phyloP scores from a whole-genome alignment of 2,329 filamentous ascomycete genomes.

The Aspergillus sergii region DNA sequence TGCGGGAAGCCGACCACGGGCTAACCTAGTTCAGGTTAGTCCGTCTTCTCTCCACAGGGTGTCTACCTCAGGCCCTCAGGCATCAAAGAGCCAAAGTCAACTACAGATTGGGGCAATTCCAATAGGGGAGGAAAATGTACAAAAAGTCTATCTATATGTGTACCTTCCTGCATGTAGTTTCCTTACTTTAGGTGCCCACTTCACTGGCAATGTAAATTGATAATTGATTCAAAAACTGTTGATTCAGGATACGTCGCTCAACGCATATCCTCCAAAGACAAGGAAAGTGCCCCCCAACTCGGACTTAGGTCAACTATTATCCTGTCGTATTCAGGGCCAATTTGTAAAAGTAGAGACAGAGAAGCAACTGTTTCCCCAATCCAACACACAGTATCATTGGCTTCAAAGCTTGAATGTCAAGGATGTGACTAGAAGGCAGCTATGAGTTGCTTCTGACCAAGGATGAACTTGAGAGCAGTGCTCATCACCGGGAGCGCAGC shows the following conservation, averaged over 20 bases:
- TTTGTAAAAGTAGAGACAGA: background rate
- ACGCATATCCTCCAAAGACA: background rate
- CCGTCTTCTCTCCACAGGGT: background rate
- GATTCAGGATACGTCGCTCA: background rate
- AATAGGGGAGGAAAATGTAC: no score
- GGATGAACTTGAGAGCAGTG: constrained; percentile 36
- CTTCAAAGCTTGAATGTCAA: background rate
- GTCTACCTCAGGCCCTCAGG: background rate
- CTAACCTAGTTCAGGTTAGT: background rate
- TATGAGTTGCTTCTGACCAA: background rate
- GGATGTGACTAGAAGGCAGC: background rate
- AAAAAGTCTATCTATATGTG: no score
- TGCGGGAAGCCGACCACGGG: background rate
- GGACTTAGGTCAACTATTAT: background rate
- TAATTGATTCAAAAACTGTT: background rate
- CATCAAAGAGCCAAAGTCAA: background rate
- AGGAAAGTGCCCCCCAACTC: background rate
- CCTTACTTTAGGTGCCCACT: background rate
- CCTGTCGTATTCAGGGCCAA: background rate
- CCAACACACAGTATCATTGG: background rate
- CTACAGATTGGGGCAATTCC: no score
- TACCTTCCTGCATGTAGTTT: background rate
- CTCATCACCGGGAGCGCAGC: constrained; percentile 34
- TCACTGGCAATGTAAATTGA: background rate
- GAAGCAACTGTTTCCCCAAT: background rate